Conservation (phyloP, 116 monocot genomes). For the Thalassia testudinum region DNA sequence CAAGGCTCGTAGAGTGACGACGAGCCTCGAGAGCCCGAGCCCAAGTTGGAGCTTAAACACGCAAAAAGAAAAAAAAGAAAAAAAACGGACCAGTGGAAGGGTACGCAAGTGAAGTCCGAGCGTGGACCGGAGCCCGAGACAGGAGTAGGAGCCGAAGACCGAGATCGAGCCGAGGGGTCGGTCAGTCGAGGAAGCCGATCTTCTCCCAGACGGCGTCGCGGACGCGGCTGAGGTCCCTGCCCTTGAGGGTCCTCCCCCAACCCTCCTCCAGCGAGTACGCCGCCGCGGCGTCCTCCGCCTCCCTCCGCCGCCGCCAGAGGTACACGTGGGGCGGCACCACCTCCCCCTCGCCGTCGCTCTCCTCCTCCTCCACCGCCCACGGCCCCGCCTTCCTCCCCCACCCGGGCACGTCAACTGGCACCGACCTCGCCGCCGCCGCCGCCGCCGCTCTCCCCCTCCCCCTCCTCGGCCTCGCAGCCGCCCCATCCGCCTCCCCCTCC, state of each 20-base stretch:
- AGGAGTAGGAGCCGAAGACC: no score
- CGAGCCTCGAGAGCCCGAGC: no score
- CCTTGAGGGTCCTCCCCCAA: slow-evolving; percentile 74
- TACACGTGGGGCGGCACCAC: slow-evolving; percentile 80
- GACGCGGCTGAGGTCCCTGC: slow-evolving; percentile 78
- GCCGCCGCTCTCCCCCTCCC: no score
- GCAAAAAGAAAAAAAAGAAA: no score
- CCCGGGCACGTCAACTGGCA: slow-evolving; percentile 39
- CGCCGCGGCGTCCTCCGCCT: slow-evolving; percentile 23
- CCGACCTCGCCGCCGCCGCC: slow-evolving; percentile 17
- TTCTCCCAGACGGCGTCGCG: slow-evolving; percentile 79
- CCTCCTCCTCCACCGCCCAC: slow-evolving; percentile 8
- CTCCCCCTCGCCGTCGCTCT: slow-evolving; percentile 11
- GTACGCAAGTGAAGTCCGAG: no score
- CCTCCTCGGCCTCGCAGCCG: no score
- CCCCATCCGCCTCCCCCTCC: no score
- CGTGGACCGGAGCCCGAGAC: no score
- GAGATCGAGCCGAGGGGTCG: no score
- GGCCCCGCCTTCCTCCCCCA: slow-evolving; percentile 13
- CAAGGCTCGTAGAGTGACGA: no score
- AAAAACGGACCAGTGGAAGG: no score
- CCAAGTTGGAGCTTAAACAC: no score
- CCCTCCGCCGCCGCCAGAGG: slow-evolving; percentile 36
- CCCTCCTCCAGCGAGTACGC: slow-evolving; percentile 70
- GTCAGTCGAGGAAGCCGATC: slow-evolving; percentile 80